Conservation (phyloP, 2,329 filamentous ascomycete genomes). For the Mariannaea sp. region DNA sequence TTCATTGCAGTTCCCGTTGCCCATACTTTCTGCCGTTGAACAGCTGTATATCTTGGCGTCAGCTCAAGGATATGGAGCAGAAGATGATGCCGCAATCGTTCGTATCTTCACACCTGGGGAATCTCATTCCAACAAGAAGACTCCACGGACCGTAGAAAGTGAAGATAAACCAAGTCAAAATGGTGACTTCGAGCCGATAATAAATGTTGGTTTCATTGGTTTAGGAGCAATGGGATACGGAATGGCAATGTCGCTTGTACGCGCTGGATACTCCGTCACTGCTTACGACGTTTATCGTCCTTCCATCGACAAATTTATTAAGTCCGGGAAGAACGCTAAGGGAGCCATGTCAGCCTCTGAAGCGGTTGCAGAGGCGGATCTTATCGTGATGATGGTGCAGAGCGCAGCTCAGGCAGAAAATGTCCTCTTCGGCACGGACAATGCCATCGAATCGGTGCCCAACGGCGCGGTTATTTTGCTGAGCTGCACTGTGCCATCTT, state of each 20-base stretch:
- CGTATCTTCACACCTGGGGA: no score
- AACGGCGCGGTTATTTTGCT: slow-evolving; percentile 9
- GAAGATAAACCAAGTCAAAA: no score
- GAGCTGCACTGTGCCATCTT: slow-evolving; percentile 11
- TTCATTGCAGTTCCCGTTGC: no score
- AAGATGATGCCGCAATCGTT: no score
- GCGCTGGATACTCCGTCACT: slow-evolving; percentile 1
- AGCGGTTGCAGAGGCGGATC: not conserved
- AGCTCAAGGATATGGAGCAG: no score
- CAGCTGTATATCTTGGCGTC: no score
- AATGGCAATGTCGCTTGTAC: slow-evolving; percentile 17
- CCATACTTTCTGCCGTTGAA: no score
- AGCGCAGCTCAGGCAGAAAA: slow-evolving; percentile 10
- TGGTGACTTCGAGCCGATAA: no score
- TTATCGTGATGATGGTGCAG: slow-evolving; percentile 21
- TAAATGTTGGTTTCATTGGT: slow-evolving; percentile 22
- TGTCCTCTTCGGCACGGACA: slow-evolving; percentile 2
- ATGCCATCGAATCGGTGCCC: not conserved
- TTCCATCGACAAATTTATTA: slow-evolving; percentile 1
- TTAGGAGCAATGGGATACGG: slow-evolving; percentile 25
- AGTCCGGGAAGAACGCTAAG: not conserved
- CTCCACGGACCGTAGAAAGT: no score
- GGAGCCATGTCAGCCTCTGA: not conserved
- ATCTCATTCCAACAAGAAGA: no score
- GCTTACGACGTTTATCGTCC: slow-evolving; percentile 15